Base-by-base conservation (phyloP, 805 yeast species). In the Isabelozyma pseudorhagii region DNA sequence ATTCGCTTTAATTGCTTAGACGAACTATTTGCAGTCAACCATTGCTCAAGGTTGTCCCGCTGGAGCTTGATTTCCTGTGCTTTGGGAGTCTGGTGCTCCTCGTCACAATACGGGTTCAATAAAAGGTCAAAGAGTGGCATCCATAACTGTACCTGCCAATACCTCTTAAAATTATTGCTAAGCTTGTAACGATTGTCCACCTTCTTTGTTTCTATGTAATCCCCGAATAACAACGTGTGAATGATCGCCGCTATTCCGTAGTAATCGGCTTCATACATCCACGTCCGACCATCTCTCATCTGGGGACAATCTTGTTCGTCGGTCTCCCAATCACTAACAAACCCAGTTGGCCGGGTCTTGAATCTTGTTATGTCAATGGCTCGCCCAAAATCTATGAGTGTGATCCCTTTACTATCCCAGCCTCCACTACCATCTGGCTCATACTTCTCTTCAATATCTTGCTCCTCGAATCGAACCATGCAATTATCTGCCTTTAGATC, bases 401-500 rank as follows among this genome's bases (percentile, higher is more conserved):
- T 76, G 13, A 87, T 64, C 0, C 89, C 87, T 49, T 80, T 78
- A 2, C 64, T 53, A 17, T 57, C 47, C 87, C 88, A 82, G 2
- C 77, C 80, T 39, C 66, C 53, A 0, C 56, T 48, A 0, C 79
- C 79, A 18, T 66, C 59, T 0, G 66, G 52, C 36, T 61, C 57
- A 49, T 74, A 77, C 14, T 43, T 45, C 34, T 54, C 65, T 46
- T 51, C 46, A 8, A 48, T 48, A n/a, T 52, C 53, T 5, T 49
- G 31, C 5, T 54, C 57, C 0, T 51, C 54, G 40, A 87, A 73
- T 39, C 87, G 67, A 0, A 89, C 60, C 96, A 91, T 87, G 54
- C 94, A 87, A 61, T 90, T 91, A 54, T 88, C 96, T 0, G 96
- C 85, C 60, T 87, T 88, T 47, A 91, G 65, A 62, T 91, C 96